These are phyloP conservation scores for Rhynchosporium graminicola DNA, from an alignment of 2,329 filamentous ascomycete species.

Conservation along the genomic window DNA sequence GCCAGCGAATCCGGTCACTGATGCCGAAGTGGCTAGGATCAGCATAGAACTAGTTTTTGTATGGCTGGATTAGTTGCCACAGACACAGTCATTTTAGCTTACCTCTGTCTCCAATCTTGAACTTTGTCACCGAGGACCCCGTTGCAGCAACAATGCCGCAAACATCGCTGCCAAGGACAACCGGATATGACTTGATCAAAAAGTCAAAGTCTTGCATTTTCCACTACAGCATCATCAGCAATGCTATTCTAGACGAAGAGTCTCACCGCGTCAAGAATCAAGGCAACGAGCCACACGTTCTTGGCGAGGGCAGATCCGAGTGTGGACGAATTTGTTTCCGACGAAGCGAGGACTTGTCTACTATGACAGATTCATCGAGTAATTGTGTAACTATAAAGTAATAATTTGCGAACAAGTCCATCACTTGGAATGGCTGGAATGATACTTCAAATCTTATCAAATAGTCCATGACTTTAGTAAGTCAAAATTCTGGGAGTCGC, in stretches of 20 bases:
- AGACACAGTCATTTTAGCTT: neutral
- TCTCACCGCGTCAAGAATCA: neutral
- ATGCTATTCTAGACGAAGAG: neutral
- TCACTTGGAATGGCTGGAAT: too few species aligned
- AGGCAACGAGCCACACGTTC: neutral
- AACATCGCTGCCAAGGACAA: constrained; percentile 42
- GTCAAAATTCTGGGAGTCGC: neutral
- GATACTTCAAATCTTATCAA: too few species aligned
- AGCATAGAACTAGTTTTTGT: neutral
- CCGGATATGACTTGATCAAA: constrained; percentile 35
- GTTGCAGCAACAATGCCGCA: constrained; percentile 25
- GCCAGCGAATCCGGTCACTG: constrained; percentile 46
- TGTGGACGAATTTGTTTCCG: too few species aligned
- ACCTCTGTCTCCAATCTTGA: constrained; percentile 37
- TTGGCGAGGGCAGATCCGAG: too few species aligned
- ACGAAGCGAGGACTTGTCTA: too few species aligned
- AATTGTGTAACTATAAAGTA: too few species aligned
- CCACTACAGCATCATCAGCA: constrained; percentile 12
- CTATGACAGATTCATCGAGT: too few species aligned
- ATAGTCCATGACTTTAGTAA: neutral
- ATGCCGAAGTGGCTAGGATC: neutral
- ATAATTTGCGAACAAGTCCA: too few species aligned
- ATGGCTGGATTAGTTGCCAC: neutral
- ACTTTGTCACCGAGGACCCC: constrained; percentile 28
- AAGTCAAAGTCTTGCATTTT: constrained; percentile 38